Evolutionary conservation across 495 filamentous ascomycete species (phyloP).

Genomic region (Tetracladium setigerum): DNA sequence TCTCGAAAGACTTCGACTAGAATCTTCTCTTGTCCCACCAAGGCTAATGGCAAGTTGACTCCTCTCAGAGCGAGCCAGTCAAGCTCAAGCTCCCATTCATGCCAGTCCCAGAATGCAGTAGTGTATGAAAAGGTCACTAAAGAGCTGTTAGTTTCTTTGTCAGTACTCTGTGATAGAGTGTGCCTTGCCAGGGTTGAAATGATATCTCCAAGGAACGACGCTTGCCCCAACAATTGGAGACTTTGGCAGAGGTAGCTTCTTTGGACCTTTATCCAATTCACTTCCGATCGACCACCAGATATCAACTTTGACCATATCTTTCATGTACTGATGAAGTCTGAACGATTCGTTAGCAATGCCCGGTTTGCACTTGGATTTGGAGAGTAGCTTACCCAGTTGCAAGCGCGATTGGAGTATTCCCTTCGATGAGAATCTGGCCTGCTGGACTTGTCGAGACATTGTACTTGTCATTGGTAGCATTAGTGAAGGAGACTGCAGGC

Average conservation of each 20-base stretch:
- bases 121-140: conserved; percentile 49
- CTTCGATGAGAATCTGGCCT: conserved; percentile 37
- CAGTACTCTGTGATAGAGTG: neutral
- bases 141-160: conserved; percentile 5
- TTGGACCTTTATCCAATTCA: conserved; percentile 25
- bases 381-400: conserved; percentile 32
- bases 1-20: conserved; percentile 41
- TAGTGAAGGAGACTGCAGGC: conserved; percentile 4
- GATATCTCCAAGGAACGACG: conserved; percentile 46
- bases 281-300: conserved; percentile 43
- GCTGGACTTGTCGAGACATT: conserved; percentile 28
- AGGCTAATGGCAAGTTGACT: conserved; percentile 44
- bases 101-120: conserved; percentile 44
- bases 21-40: conserved; percentile 46
- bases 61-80: conserved; percentile 49
- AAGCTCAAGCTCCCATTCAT: conserved; percentile 45
- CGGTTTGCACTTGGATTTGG: neutral
- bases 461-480: conserved; percentile 33
- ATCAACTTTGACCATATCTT: conserved; percentile 38
- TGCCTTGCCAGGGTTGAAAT: conserved; percentile 38
- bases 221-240: conserved; percentile 23
- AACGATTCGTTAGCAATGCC: neutral
- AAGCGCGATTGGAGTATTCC: conserved; percentile 37
- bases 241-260: conserved; percentile 23
- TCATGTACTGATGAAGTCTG: conserved; percentile 43